Conservation (phyloP, 2,329 filamentous ascomycete species). For the Colletotrichum scovillei region DNA sequence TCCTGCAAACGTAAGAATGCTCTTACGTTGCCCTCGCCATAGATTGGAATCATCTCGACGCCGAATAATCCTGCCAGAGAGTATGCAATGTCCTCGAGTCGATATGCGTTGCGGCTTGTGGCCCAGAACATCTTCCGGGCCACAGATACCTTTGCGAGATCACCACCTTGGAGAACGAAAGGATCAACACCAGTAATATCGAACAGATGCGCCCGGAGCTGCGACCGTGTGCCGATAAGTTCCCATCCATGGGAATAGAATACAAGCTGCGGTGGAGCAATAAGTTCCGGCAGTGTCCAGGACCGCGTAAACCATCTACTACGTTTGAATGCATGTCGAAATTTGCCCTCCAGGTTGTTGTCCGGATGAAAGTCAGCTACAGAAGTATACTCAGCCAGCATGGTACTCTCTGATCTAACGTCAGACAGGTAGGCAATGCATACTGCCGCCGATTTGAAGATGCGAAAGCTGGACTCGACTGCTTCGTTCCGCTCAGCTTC, state of each 20-base stretch:
- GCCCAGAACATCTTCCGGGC: background rate
- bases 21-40: background rate
- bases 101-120: background rate
- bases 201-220: background rate
- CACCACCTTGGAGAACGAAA: background rate
- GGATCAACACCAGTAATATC: background rate
- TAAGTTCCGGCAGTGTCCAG: background rate
- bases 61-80: background rate
- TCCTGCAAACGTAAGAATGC: background rate
- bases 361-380: too few relatives aligned
- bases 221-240: background rate
- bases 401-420: background rate
- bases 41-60: background rate
- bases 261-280: background rate
- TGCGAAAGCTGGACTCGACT: background rate
- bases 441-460: background rate
- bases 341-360: too few relatives aligned
- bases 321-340: background rate
- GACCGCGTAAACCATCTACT: background rate
- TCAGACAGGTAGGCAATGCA: background rate
- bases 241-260: background rate
- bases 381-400: too few relatives aligned
- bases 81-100: background rate
- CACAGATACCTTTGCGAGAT: background rate
- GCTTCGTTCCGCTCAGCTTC: background rate